Evolutionary conservation across 75 land plant genomes (phyloP).

Genomic region (Chamaecyparis obtusa): DNA sequence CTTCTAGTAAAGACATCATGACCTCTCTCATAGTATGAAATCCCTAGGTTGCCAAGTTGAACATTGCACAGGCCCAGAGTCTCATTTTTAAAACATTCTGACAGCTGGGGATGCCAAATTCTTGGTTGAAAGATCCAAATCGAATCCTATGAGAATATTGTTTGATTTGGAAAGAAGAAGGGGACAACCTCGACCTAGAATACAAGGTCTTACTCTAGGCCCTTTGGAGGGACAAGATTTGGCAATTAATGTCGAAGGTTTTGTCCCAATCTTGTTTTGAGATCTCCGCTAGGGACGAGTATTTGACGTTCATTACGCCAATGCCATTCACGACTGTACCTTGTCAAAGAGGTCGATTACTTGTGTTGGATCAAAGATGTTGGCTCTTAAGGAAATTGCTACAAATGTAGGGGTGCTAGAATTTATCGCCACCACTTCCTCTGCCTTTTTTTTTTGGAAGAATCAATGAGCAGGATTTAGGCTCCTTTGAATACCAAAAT

Average conservation of each 20-base stretch:
- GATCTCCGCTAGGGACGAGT: conserved; percentile 26
- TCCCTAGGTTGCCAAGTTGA: conserved; percentile 64
- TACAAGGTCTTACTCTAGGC: too few species aligned
- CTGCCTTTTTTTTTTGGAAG: conserved; percentile 32
- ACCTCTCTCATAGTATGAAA: too few species aligned
- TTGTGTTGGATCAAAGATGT: conserved; percentile 40
- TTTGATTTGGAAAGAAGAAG: too few species aligned
- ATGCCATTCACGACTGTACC: conserved; percentile 60
- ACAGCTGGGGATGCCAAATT: too few species aligned
- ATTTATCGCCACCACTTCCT: conserved; percentile 30
- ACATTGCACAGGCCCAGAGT: too few species aligned
- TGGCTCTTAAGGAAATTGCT: conserved; percentile 50
- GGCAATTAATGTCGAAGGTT: conserved; percentile 24
- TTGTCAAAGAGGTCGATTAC: conserved; percentile 64
- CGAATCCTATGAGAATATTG: too few species aligned
- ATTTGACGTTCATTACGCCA: conserved; percentile 30
- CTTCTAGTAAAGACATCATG: too few species aligned
- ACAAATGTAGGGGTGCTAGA: neutral
- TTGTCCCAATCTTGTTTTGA: conserved; percentile 42
- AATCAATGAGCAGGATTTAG: conserved; percentile 35
- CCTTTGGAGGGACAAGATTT: too few species aligned
- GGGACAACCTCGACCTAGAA: too few species aligned
- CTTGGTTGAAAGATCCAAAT: too few species aligned
- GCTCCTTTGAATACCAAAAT: conserved; percentile 39
- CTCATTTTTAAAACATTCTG: too few species aligned